These are phyloP conservation scores for Mycogone perniciosa DNA, from an alignment of 2,329 filamentous ascomycete species.

Conservation along the genomic window DNA sequence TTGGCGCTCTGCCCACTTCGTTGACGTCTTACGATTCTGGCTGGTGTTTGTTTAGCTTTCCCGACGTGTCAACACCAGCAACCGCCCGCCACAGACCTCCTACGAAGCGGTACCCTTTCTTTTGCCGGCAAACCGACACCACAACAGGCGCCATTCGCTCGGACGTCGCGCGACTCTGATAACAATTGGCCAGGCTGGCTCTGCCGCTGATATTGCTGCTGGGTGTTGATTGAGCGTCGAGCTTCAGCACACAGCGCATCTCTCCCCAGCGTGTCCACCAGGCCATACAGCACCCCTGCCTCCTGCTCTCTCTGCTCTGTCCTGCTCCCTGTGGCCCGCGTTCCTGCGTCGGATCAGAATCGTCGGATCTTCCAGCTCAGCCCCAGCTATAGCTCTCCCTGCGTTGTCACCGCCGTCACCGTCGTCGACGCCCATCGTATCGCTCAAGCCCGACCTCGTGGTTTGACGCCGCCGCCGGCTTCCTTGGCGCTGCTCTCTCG, in stretches of 20 bases:
- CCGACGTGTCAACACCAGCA: not conserved
- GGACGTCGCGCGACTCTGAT: slow-evolving; percentile 8
- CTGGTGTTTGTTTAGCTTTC: not conserved
- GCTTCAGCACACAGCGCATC: not conserved
- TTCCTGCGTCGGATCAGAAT: slow-evolving; percentile 11
- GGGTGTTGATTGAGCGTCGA: not conserved
- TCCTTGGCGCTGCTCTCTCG: slow-evolving; percentile 15
- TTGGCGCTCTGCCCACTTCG: not conserved
- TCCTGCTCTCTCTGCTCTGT: slow-evolving; percentile 7
- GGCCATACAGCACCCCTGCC: slow-evolving; percentile 3
- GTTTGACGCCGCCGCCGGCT: slow-evolving; percentile 7
- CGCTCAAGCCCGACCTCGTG: slow-evolving; percentile 8
- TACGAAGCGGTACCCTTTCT: no score
- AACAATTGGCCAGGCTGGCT: slow-evolving; percentile 8
- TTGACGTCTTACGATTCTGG: not conserved
- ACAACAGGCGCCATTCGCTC: not conserved
- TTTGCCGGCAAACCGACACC: not conserved
- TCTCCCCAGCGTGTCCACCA: slow-evolving; percentile 1
- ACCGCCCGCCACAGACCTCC: not conserved
- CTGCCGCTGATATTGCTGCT: not conserved
- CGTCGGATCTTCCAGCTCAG: not conserved
- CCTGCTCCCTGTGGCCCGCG: slow-evolving; percentile 12
- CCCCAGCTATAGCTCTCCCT: not conserved
- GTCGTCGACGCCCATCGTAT: slow-evolving; percentile 5
- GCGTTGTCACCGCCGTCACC: not conserved